Percentiles rank a stretch among this genome's conserved stretches.
Evolutionary conservation across 805 yeast species (phyloP).

Genomic region (Blastobotrys mokoenaii): DNA sequence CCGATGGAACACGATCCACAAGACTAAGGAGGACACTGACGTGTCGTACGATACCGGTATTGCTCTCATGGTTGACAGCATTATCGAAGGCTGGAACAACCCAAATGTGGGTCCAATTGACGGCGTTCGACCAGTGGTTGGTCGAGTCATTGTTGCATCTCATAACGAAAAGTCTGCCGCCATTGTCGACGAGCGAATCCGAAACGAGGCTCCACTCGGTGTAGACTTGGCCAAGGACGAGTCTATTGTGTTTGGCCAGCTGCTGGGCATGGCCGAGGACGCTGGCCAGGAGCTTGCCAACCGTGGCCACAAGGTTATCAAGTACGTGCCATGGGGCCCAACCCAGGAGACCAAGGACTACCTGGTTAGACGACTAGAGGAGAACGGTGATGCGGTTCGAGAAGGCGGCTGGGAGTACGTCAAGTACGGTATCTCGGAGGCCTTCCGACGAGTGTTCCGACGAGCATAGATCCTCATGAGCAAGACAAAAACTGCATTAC

Average conservation of each 20-base stretch:
- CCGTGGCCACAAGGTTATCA: conserved; percentile 66
- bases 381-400: conserved; percentile 90
- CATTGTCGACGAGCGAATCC: conserved; percentile 53
- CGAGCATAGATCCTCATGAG: neutral
- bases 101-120: conserved; percentile 22
- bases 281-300: conserved; percentile 67
- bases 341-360: conserved; percentile 89
- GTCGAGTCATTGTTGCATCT: conserved; percentile 71
- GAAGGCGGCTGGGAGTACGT: conserved; percentile 23
- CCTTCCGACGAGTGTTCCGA: conserved; percentile 8
- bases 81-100: conserved; percentile 36
- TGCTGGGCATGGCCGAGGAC: conserved; percentile 93
- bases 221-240: conserved; percentile 17
- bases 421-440: conserved; percentile 17
- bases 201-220: conserved; percentile 23
- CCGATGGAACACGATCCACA: conserved; percentile 58
- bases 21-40: conserved; percentile 76
- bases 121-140: conserved; percentile 26
- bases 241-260: conserved; percentile 72
- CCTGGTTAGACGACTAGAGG: conserved; percentile 81
- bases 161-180: conserved; percentile 78
- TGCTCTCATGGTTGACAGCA: conserved; percentile 48
- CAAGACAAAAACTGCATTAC: neutral
- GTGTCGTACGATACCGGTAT: conserved; percentile 64
- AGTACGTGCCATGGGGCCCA: conserved; percentile 98